Base-by-base conservation (phyloP, 352 stramenopile species). In the Phytophthora pisi region DNA sequence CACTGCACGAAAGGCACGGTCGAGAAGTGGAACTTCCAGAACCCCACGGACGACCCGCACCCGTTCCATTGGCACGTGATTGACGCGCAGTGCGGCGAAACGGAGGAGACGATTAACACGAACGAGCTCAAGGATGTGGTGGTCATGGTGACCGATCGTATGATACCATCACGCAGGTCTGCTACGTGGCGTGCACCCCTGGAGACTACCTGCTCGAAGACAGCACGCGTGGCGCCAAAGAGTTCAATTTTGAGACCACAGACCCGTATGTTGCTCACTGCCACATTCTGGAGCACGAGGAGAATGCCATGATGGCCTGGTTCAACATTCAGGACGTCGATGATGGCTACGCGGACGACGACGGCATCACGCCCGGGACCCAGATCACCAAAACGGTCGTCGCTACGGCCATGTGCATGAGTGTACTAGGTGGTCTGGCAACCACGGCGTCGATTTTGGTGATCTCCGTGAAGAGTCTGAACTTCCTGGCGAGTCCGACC, bases 51-150 rank as follows among this genome's bases (percentile, higher is more conserved):
- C 40, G 84, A 93, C 61, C 77, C 82, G 31, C 84, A 93, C 50
- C 84, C 84, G 40, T 93, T 93, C 80, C 84, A 93, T 50, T 91
- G 84, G 84, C 84, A 93, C 59, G 71, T 93, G 51, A 75, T 93
- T 4, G 90, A 90, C 58, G 84, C 82, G 0, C 84, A 93, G 62
- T 93, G 84, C 24, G 84, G 84, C 36, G 75, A 82, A 3, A 82
- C 64, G 0, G 84, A 89, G 23, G 80, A 90, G 18, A 74, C 77
- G 1, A 74, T 93, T 28, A 61, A 88, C 57, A 89, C 81, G 40
- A 93, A 93, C 68, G 40, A 57, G 6, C 68, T 93, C 23, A 91
- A 91, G 66, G 84, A 93, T 31, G 82, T 91, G 3, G 78, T 79
- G 7, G 50, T 79, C 9, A 93, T 93, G 75, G 72, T n/a, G 68